Base-by-base conservation (phyloP, 2,329 filamentous ascomycete genomes). In the Colletotrichum tropicicola region DNA sequence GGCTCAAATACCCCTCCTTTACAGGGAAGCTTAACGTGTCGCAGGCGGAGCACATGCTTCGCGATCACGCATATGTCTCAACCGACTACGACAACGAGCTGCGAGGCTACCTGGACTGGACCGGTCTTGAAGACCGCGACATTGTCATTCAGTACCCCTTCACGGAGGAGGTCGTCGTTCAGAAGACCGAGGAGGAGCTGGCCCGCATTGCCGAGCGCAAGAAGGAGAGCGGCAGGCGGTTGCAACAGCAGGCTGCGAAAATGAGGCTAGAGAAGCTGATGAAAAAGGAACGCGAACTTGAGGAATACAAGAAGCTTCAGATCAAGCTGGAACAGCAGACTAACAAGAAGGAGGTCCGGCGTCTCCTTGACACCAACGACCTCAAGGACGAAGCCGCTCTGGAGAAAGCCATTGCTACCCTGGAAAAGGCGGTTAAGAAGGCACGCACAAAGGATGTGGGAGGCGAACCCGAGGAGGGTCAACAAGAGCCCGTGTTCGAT, bases 181-280 rank as follows among this genome's bases (percentile, higher is more conserved):
- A 97, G 75, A 99, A 99, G 81, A 96, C 91, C 2, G 93, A 97
- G 73, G 96, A 98, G 75, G 96, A 99, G 76, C 85, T 99, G 15
- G 93, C 92, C 3, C 87, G 89, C 41, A 93, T 97, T 68, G 94
- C 95, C 10, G 96, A 99, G 82, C 91, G 95, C 75, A 93, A 97
- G 74, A 97, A 97, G 76, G 96, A 99, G 78, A 96, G 93, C 70
- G 96, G 96, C 0, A 86, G 96, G 68, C 86, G 97, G 47, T 76
- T 99, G 25, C 96, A 99, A 77, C 94, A 98, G 72, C 96, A 99
- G 78, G 96, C 96, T 0, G 95, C 95, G 9, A 98, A 97, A 78
- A 97, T 98, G 93, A 91, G 96, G 7, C 82, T 99, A 1, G 96
- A 99, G 69, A 97, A 97, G 72, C 83, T 99, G 48, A 93, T 98